Evolutionary conservation across 192 early-diverging fungal species (phyloP).

Genomic region (Coemansia sp.): DNA sequence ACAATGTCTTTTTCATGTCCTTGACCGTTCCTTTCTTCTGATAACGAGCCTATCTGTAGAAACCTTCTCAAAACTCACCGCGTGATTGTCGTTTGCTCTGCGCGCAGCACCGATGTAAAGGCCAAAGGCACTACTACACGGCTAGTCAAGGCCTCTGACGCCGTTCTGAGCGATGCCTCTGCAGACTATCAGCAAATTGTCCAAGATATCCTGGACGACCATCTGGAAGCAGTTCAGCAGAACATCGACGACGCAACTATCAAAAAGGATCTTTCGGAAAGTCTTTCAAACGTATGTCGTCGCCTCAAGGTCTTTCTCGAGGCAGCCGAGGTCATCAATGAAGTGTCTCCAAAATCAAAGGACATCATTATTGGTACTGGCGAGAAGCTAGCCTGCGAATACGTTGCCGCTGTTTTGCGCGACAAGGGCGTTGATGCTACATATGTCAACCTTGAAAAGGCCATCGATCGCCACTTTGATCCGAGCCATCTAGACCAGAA

Average conservation of each 20-base stretch:
- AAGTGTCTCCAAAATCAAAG: slow-evolving; percentile 93
- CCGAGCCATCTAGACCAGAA: slow-evolving; percentile 78
- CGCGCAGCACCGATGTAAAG: slow-evolving; percentile 87
- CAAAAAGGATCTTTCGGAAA: slow-evolving; percentile 54
- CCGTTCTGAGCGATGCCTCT: slow-evolving; percentile 33
- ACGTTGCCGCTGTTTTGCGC: slow-evolving; percentile 81
- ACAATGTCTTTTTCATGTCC: background rate
- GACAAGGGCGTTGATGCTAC: slow-evolving; percentile 76
- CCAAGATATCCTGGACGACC: slow-evolving; percentile 77
- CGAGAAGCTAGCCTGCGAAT: slow-evolving; percentile 90
- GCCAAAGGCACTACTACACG: slow-evolving; percentile 86
- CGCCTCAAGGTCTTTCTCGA: slow-evolving; percentile 83
- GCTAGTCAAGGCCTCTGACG: slow-evolving; percentile 54
- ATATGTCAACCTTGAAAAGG: slow-evolving; percentile 86
- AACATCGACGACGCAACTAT: slow-evolving; percentile 59
- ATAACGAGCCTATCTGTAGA: slow-evolving; percentile 30
- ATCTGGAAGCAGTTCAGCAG: slow-evolving; percentile 67
- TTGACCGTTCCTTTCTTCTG: background rate
- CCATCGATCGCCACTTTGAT: slow-evolving; percentile 82
- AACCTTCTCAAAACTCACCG: slow-evolving; percentile 71
- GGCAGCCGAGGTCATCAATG: slow-evolving; percentile 94
- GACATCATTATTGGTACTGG: slow-evolving; percentile 95
- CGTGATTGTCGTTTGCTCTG: slow-evolving; percentile 93
- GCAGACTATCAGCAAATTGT: slow-evolving; percentile 74
- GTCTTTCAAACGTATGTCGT: slow-evolving; percentile 76